Evolutionary conservation across 2,329 filamentous ascomycete genomes (phyloP).

Genomic region (Calcarisporium arbuscula): DNA sequence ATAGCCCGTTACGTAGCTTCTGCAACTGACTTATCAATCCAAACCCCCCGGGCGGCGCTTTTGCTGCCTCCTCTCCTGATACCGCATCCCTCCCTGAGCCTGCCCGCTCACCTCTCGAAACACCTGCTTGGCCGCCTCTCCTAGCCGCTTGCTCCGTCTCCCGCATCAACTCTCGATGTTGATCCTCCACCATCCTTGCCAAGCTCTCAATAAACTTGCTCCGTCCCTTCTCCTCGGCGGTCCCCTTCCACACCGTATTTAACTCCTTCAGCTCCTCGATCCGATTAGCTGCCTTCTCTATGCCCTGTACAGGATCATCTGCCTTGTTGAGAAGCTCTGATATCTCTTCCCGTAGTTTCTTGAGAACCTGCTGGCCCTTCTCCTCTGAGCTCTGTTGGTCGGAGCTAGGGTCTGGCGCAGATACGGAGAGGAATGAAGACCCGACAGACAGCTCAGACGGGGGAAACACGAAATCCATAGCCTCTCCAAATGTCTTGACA

Average conservation of each 20-base stretch:
- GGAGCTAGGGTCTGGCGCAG: slow-evolving; percentile 68
- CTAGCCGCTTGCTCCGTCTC: slow-evolving; percentile 41
- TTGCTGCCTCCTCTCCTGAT: slow-evolving; percentile 32
- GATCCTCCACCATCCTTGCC: slow-evolving; percentile 76
- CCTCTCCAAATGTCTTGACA: slow-evolving; percentile 85
- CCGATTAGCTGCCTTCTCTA: slow-evolving; percentile 66
- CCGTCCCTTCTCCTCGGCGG: slow-evolving; percentile 84
- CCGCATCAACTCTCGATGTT: slow-evolving; percentile 45
- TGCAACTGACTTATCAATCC: slow-evolving; percentile 58
- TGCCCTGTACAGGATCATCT: slow-evolving; percentile 55
- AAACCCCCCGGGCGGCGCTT: slow-evolving; percentile 43
- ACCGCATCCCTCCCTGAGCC: slow-evolving; percentile 14
- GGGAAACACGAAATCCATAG: slow-evolving; percentile 91
- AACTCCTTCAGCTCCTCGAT: slow-evolving; percentile 74
- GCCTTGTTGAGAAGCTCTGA: slow-evolving; percentile 53
- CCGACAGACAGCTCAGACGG: slow-evolving; percentile 79
- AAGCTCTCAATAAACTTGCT: slow-evolving; percentile 75
- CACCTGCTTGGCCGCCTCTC: slow-evolving; percentile 25
- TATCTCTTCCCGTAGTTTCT: slow-evolving; percentile 66
- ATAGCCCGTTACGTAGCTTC: slow-evolving; percentile 50
- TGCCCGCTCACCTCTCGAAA: slow-evolving; percentile 27
- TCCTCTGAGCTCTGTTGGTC: slow-evolving; percentile 67
- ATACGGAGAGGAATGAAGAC: slow-evolving; percentile 84
- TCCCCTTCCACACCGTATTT: slow-evolving; percentile 86
- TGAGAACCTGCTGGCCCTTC: slow-evolving; percentile 77